Evolutionary conservation across 1,284 basidiomycete species (phyloP).

Genomic region (Boletus sp.): DNA sequence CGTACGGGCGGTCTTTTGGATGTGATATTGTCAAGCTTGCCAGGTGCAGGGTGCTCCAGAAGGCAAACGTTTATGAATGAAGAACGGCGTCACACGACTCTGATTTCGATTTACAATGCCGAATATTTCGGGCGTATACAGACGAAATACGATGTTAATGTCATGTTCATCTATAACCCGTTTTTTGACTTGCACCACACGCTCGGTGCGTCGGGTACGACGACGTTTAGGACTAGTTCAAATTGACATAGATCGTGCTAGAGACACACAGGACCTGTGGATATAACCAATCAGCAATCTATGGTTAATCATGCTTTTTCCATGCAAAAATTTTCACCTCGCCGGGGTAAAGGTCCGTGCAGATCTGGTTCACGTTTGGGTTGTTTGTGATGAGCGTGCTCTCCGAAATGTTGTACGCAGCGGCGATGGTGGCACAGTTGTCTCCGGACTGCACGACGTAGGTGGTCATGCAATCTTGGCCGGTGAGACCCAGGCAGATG

Average conservation of each 20-base stretch:
- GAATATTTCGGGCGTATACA: too few relatives aligned
- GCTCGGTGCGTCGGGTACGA: neutral
- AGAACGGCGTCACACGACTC: neutral
- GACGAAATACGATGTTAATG: neutral
- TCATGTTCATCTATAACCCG: neutral
- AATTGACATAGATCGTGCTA: constrained; percentile 28
- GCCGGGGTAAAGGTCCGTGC: constrained; percentile 51
- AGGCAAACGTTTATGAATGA: neutral
- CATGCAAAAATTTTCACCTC: constrained; percentile 36
- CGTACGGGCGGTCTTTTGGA: neutral
- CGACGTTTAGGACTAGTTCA: constrained; percentile 13
- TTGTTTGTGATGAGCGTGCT: constrained; percentile 55
- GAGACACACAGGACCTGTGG: constrained; percentile 35
- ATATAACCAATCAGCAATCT: constrained; percentile 2
- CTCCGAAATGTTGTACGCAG: constrained; percentile 40
- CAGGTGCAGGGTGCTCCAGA: neutral
- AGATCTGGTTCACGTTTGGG: constrained; percentile 52
- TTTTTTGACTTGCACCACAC: neutral
- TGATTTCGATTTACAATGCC: neutral
- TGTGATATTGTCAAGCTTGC: neutral
- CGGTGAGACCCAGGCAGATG: constrained; percentile 49
- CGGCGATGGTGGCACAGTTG: constrained; percentile 45
- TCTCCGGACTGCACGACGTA: constrained; percentile 45
- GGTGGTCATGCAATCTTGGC: constrained; percentile 48
- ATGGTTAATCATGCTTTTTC: too few relatives aligned